Evolutionary conservation across 2,329 filamentous ascomycete genomes (phyloP).

Genomic region (Cladosporium colombiae): DNA sequence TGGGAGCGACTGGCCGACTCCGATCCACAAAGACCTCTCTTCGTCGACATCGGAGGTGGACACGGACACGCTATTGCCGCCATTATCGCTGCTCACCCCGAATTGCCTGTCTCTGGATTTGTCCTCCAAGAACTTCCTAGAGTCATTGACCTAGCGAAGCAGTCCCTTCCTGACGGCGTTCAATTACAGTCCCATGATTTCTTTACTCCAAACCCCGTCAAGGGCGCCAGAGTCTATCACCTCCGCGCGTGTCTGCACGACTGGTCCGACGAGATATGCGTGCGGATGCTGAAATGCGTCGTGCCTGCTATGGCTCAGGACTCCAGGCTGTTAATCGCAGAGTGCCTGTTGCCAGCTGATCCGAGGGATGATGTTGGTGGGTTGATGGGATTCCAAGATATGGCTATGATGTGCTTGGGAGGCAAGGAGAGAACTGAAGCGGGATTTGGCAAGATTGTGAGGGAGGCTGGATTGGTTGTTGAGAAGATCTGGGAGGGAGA

Average conservation of each 20-base stretch:
- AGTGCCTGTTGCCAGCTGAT: not conserved
- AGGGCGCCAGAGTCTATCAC: constrained; percentile 31
- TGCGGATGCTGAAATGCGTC: constrained; percentile 26
- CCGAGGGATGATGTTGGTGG: not conserved
- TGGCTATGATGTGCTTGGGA: constrained; percentile 10
- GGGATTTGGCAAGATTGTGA: constrained; percentile 1
- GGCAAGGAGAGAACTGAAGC: constrained; percentile 8
- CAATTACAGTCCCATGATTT: constrained; percentile 28
- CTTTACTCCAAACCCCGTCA: constrained; percentile 31
- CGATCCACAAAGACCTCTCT: constrained; percentile 2
- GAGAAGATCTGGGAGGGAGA: constrained; percentile 12
- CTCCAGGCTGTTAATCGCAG: constrained; percentile 5
- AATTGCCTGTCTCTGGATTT: constrained; percentile 24
- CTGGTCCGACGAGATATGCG: constrained; percentile 29
- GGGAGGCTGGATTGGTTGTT: not conserved
- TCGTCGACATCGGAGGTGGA: constrained; percentile 34
- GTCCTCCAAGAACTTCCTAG: constrained; percentile 33
- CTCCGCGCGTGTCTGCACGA: constrained; percentile 31
- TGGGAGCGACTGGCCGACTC: constrained; percentile 10
- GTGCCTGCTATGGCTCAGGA: constrained; percentile 4
- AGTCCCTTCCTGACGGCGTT: not conserved
- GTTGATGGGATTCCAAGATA: constrained; percentile 11
- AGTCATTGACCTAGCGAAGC: constrained; percentile 23
- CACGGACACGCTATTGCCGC: constrained; percentile 28
- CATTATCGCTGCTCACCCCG: constrained; percentile 23